Evolutionary conservation across 495 filamentous ascomycete genomes (phyloP), one percentile per base, ranked within the genome.

Genomic region (Trichoderma gamsii): DNA sequence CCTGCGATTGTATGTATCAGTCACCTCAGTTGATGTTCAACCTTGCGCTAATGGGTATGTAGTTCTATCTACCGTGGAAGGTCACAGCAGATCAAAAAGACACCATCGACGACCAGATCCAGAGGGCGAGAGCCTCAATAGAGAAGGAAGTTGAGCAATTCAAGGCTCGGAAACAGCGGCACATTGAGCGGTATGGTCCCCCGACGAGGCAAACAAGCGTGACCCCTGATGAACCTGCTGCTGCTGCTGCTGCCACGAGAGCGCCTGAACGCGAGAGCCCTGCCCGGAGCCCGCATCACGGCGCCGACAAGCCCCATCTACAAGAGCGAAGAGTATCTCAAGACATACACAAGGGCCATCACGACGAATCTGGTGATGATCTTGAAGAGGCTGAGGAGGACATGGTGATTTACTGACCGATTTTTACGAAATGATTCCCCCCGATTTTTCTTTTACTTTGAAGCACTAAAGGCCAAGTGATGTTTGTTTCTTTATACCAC

Each of bases 11-110:
- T 97, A 83, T 74, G 90, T 79, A 12, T 21, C 29, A 18, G 6
- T 0, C 16, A 8, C 78, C 68, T 79, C 29, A 29, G 29, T 29
- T 68, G 18, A 66, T 44, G 49, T 12, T 9, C 63, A 64, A 32
- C 18, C 23, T 15, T 49, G 38, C 2, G 35, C 67, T 79, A 69
- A 80, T 44, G 51, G 56, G 64, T 41, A 52, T 4, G 35, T 72
- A 97, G 94, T 94, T 88, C 76, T 99, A 97, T 77, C 89, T 89
- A 65, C 95, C 95, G 7, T 97, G 91, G 89, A 86, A 93, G 73
- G 79, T 90, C 65, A 84, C 85, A 38, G 76, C 82, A 5, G 82
- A 74, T 56, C 78, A 86, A 69, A 78, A 84, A 67, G 73, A 79
- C 6, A 77, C 70, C 8, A 79, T 86, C 71, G 73, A 81, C 35